Conservation (phyloP, 2,329 filamentous ascomycete species). For the Parasarocladium wereldwijsianum region DNA sequence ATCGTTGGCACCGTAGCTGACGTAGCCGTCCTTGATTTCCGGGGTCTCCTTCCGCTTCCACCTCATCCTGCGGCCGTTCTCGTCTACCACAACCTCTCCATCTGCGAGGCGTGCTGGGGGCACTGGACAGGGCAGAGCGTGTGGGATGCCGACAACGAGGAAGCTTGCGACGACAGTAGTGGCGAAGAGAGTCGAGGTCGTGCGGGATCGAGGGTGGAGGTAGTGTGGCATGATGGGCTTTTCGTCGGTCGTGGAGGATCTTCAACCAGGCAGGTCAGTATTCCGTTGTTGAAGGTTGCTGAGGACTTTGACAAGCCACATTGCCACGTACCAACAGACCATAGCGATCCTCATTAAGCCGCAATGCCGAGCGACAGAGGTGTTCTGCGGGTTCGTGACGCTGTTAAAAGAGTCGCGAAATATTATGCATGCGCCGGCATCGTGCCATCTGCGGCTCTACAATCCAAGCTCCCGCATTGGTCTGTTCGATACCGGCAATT, state of each 20-base stretch:
- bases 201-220: constrained; percentile 84
- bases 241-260: constrained; percentile 1
- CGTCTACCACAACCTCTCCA: constrained; percentile 34
- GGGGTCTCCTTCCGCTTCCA: constrained; percentile 22
- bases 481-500: too few relatives aligned
- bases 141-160: constrained; percentile 80
- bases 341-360: too few relatives aligned
- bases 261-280: too few relatives aligned
- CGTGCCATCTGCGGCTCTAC: too few relatives aligned
- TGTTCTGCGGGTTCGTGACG: too few relatives aligned
- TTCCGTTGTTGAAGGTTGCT: too few relatives aligned
- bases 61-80: constrained; percentile 28
- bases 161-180: constrained; percentile 84
- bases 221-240: constrained; percentile 56
- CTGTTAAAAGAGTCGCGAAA: too few relatives aligned
- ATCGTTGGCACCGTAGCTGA: constrained; percentile 28
- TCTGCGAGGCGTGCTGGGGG: constrained; percentile 64
- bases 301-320: too few relatives aligned
- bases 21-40: constrained; percentile 30
- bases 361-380: too few relatives aligned
- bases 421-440: too few relatives aligned
- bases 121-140: constrained; percentile 81
- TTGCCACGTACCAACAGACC: too few relatives aligned
- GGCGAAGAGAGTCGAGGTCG: constrained; percentile 88
- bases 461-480: too few relatives aligned